Evolutionary conservation across 495 filamentous ascomycete species (phyloP), one percentile per base, ranked within the genome.

Genomic region (Pyrenula aspistea): DNA sequence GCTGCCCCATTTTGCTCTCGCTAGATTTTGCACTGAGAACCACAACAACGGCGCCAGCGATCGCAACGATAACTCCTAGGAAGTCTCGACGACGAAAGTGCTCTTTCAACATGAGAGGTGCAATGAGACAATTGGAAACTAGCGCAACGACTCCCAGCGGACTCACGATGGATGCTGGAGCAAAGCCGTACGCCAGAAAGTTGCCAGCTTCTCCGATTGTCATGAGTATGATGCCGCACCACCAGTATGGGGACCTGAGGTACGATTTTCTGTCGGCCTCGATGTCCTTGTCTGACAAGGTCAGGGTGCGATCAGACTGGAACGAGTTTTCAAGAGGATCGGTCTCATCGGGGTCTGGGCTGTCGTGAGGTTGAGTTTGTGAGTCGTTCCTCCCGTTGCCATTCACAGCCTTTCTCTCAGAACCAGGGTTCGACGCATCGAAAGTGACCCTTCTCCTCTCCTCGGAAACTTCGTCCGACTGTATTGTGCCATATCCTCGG

Each of bases 141-240:
- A 98, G 71, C 2, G 93, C 93, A 0, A 97, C 93, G 21, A 98
- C 93, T 10, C 93, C 93, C 12, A 98, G 74, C 1, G 93, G 93
- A 15, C 88, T 93, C n/a, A 98, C 93, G 59, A 98, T 96, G 12
- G 92, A 96, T 2, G 93, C 93, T 19, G 93, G 91, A n/a, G 93
- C 93, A 66, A 98, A 98, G 11, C 93, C 93, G 66, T 98, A 98
- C 2, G 93, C 93, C 55, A 98, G 77, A 68, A 98, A 98, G 67
- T 98, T 98, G 21, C 93, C 93, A 57, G 83, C 83, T 72, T 98
- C 93, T 12, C 93, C 93, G n/a, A 94, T 69, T 3, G 80, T 86
- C 84, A 97, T 97, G 55, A 98, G 76, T 2, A 89, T 74, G 55
- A 96, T 89, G 10, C 93, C 93, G 53, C 79, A 71, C 93, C 93